phyloP scores from a whole-genome alignment of 305 asterid species.

The Ajuga reptans region DNA sequence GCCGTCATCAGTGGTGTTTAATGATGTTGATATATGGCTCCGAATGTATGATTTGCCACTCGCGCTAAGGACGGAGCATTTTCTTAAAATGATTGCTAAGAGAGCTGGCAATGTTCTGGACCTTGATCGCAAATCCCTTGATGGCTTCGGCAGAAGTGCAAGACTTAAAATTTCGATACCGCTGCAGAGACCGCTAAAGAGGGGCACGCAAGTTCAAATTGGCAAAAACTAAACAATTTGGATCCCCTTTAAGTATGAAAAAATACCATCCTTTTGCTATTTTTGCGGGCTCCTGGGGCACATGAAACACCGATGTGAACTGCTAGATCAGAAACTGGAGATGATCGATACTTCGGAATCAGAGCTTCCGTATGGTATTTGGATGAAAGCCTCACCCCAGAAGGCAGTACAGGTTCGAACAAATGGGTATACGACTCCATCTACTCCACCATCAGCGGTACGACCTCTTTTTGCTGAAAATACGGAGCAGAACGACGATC shows the following conservation, averaged over 20 bases:
- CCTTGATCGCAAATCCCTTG: neutral
- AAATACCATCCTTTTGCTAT: neutral
- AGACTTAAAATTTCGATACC: neutral
- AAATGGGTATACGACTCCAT: no score
- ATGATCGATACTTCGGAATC: no score
- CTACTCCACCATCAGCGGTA: no score
- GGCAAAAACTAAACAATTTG: neutral
- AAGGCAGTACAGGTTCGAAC: no score
- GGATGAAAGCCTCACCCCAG: no score
- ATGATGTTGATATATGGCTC: neutral
- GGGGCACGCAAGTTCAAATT: neutral
- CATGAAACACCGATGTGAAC: no score
- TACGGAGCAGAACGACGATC: no score
- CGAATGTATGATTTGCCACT: neutral
- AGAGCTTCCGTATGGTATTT: no score
- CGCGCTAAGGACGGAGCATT: neutral
- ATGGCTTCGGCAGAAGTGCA: neutral
- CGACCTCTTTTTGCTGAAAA: no score
- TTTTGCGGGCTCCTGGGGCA: neutral
- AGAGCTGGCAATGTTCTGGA: neutral
- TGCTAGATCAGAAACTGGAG: no score
- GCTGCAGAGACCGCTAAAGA: neutral
- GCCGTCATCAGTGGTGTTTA: neutral
- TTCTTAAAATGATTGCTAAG: neutral
- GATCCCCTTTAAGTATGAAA: neutral